These are phyloP conservation scores for Aegilops sharonensis DNA, from an alignment of 176 grass and related monocot genomes.

Conservation along the genomic window DNA sequence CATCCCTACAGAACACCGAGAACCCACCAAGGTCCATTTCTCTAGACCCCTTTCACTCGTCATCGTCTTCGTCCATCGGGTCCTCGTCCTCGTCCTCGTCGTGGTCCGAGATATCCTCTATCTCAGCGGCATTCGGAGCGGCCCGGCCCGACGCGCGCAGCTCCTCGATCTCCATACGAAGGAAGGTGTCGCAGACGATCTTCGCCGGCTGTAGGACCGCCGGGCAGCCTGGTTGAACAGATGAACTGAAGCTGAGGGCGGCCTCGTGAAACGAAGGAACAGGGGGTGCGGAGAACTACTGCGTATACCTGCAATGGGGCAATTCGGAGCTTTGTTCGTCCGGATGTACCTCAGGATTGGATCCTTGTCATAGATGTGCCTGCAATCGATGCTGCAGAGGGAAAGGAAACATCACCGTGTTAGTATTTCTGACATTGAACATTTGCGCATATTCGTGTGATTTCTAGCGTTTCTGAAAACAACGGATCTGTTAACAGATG, in stretches of 20 bases:
- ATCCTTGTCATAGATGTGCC: slow-evolving; percentile 79
- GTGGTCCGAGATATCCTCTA: slow-evolving; percentile 75
- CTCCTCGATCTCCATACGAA: slow-evolving; percentile 79
- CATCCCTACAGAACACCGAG: not conserved
- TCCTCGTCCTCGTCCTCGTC: slow-evolving; percentile 2
- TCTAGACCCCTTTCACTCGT: not conserved
- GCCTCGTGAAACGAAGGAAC: not conserved
- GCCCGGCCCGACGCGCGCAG: slow-evolving; percentile 32
- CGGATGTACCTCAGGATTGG: slow-evolving; percentile 65
- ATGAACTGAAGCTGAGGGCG: not conserved
- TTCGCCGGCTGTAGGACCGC: slow-evolving; percentile 47
- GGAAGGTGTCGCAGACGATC: slow-evolving; percentile 59
- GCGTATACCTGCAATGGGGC: slow-evolving; percentile 71
- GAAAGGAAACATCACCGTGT: slow-evolving; percentile 4
- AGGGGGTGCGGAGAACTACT: not conserved
- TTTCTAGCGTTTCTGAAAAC: not conserved
- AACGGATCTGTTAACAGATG: not conserved
- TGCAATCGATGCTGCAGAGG: slow-evolving; percentile 63
- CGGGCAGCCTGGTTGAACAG: slow-evolving; percentile 52
- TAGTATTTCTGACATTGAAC: too few species aligned
- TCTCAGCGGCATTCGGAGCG: slow-evolving; percentile 23
- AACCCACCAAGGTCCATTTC: not conserved
- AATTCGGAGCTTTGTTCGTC: slow-evolving; percentile 40
- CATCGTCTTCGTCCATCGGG: not conserved
- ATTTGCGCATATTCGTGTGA: too few species aligned